Evolutionary conservation across 1,139 yeast species (phyloP).

Genomic region (Wickerhamomyces sp.): DNA sequence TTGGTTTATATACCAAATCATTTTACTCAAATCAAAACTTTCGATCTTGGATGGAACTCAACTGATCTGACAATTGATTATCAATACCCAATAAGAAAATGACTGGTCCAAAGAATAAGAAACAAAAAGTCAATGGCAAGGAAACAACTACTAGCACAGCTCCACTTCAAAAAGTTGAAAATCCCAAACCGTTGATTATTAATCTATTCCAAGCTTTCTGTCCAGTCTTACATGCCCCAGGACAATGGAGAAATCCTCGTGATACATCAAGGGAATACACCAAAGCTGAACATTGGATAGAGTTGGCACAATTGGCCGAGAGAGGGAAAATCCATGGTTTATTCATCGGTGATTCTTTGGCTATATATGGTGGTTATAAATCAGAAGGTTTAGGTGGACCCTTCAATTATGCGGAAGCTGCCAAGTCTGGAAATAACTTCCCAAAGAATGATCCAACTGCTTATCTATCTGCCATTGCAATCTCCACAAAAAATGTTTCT

Average conservation of each 20-base stretch:
- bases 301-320: conserved; percentile 11
- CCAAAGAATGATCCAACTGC: conserved; percentile 35
- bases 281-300: conserved; percentile 9
- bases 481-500: conserved; percentile 7
- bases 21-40: no score
- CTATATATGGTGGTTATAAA: conserved; percentile 10
- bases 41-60: no score
- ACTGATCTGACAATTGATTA: no score
- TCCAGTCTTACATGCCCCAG: conserved; percentile 12
- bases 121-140: no score
- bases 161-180: conserved; percentile 4
- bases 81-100: no score
- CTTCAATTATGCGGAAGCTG: conserved; percentile 8
- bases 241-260: conserved; percentile 12
- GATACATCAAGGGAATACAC: conserved; percentile 11
- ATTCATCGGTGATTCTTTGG: conserved; percentile 11
- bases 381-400: conserved; percentile 9
- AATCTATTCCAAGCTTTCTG: conserved; percentile 10
- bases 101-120: no score
- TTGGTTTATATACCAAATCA: no score
- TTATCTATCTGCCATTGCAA: conserved; percentile 16
- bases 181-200: conserved; percentile 7
- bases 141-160: no score
- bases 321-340: conserved; percentile 11
- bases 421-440: conserved; percentile 28